Evolutionary conservation across 108 stramenopile genomes (phyloP).

Genomic region (Skeletonema grethae): DNA sequence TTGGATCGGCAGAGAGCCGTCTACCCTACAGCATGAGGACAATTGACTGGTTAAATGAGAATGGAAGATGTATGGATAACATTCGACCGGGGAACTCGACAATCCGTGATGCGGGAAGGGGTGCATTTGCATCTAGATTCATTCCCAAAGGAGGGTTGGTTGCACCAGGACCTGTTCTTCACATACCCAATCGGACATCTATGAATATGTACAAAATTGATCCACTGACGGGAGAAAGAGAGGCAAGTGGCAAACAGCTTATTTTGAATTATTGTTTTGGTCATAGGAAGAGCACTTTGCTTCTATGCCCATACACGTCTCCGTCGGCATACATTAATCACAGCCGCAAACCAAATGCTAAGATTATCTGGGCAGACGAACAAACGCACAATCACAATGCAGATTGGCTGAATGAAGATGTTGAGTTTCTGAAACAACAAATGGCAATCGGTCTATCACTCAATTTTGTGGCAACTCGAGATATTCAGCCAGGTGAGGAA

Average conservation of each 20-base stretch:
- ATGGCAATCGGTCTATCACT: slow-evolving; percentile 54
- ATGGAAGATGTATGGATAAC: slow-evolving; percentile 80
- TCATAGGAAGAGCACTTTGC: slow-evolving; percentile 50
- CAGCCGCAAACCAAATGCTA: slow-evolving; percentile 41
- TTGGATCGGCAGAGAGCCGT: slow-evolving; percentile 43
- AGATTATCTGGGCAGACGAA: slow-evolving; percentile 41
- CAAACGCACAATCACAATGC: slow-evolving; percentile 41
- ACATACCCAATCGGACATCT: slow-evolving; percentile 55
- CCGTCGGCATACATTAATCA: slow-evolving; percentile 65
- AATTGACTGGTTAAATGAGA: slow-evolving; percentile 47
- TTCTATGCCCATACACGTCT: slow-evolving; percentile 66
- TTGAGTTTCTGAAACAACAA: slow-evolving; percentile 38
- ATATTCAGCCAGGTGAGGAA: slow-evolving; percentile 80
- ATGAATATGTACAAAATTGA: slow-evolving; percentile 58
- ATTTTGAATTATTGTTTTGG: slow-evolving; percentile 82
- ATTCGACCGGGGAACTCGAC: slow-evolving; percentile 60
- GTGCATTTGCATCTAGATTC: slow-evolving; percentile 73
- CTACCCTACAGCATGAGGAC: slow-evolving; percentile 41
- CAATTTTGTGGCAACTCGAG: slow-evolving; percentile 74
- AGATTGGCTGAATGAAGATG: slow-evolving; percentile 37
- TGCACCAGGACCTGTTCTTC: slow-evolving; percentile 74
- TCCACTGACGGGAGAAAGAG: slow-evolving; percentile 15
- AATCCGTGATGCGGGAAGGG: slow-evolving; percentile 68
- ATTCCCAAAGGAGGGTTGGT: slow-evolving; percentile 66
- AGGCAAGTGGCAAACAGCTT: slow-evolving; percentile 48